Evolutionary conservation across 225 moss, liverwort and hornwort species (phyloP).

Genomic region (Neckera pumila): DNA sequence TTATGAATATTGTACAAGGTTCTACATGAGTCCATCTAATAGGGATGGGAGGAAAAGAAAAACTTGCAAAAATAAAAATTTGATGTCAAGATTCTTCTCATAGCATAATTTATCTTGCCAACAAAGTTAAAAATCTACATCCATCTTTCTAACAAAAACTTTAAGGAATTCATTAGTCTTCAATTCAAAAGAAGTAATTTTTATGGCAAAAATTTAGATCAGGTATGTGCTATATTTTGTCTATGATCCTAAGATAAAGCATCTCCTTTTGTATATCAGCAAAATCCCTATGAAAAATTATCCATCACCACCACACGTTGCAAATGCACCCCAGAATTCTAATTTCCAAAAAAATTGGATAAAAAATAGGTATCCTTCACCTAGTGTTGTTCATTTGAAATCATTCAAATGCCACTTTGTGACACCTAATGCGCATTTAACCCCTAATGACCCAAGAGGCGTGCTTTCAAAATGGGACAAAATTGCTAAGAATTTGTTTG

Average conservation of each 20-base stretch:
- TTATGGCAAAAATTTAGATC: not conserved
- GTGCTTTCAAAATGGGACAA: too few species aligned
- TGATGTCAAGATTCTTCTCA: not conserved
- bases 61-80: not conserved
- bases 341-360: not conserved
- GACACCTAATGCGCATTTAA: too few species aligned
- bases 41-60: too few species aligned
- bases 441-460: too few species aligned
- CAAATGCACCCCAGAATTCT: not conserved
- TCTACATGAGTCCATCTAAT: not conserved
- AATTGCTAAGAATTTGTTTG: too few species aligned
- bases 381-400: not conserved
- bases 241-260: not conserved
- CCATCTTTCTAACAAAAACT: fast-evolving
- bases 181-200: not conserved
- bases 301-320: not conserved
- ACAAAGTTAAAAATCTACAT: not conserved
- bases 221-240: not conserved
- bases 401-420: not conserved
- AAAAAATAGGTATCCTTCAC: not conserved
- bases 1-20: not conserved
- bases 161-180: not conserved
- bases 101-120: not conserved
- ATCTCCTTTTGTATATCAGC: not conserved
- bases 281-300: not conserved